phyloP scores from a whole-genome alignment of 257 asterid species.

The Cordia subcordata region DNA sequence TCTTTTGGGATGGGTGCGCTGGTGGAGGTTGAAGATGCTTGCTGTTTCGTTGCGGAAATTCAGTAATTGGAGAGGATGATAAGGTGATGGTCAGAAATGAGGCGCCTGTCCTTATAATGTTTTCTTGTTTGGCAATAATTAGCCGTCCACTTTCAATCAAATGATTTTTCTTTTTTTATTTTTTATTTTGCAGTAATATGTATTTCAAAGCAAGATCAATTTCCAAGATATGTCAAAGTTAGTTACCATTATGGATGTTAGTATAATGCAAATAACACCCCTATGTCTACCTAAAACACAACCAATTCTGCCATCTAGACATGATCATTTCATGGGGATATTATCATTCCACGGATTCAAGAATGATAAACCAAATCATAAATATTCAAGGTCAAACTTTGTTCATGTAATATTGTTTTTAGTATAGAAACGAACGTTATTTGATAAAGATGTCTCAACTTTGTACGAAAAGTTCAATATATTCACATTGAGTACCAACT shows the following conservation, averaged over 20 bases:
- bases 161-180: no score
- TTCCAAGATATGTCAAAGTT: neutral
- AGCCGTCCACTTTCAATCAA: constrained; percentile 25
- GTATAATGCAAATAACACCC: constrained; percentile 6
- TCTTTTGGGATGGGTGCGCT: neutral
- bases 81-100: neutral
- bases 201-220: neutral
- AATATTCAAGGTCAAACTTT: no score
- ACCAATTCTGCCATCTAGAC: constrained; percentile 31
- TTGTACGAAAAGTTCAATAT: no score
- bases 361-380: no score
- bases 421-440: no score
- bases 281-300: constrained; percentile 38
- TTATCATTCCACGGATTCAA: neutral
- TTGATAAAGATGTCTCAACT: no score
- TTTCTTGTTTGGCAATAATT: constrained; percentile 3
- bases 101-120: constrained; percentile 19
- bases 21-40: neutral
- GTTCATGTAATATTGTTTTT: no score
- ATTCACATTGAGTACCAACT: no score
- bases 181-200: neutral
- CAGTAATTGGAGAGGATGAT: no score
- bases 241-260: neutral
- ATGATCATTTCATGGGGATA: neutral
- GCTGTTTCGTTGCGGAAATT: constrained; percentile 4